These are phyloP conservation scores for Nephelium lappaceum DNA, from an alignment of 345 rosid species.

Conservation along the genomic window DNA sequence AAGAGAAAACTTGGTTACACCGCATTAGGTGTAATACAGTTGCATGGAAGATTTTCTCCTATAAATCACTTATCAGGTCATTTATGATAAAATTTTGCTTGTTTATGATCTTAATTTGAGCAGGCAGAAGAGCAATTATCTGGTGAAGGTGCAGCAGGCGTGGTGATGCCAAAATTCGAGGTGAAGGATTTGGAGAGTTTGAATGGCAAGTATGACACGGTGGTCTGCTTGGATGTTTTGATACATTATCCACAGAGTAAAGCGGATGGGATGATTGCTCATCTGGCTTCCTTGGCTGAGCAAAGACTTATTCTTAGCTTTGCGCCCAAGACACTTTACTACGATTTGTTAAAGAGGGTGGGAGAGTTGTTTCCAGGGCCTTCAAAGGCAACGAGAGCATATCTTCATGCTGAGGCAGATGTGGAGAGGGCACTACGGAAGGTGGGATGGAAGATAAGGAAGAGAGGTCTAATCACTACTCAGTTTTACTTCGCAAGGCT, in stretches of 20 bases:
- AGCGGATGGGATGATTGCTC: conserved; percentile 94
- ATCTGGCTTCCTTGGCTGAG: conserved; percentile 89
- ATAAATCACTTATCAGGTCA: neutral
- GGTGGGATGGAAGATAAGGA: conserved; percentile 88
- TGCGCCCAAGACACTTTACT: conserved; percentile 92
- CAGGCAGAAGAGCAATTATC: conserved; percentile 76
- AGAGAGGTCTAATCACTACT: conserved; percentile 72
- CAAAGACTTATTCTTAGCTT: conserved; percentile 80
- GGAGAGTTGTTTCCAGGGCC: conserved; percentile 99
- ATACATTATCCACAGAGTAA: conserved; percentile 94
- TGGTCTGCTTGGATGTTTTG: conserved; percentile 86
- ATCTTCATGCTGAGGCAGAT: conserved; percentile 87
- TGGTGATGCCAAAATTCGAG: conserved; percentile 66
- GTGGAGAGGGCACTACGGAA: conserved; percentile 78
- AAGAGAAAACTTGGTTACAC: too few relatives aligned
- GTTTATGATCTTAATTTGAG: conserved; percentile 6
- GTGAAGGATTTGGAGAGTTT: conserved; percentile 89
- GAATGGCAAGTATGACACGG: conserved; percentile 73
- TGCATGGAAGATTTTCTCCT: too few relatives aligned
- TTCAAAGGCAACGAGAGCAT: conserved; percentile 94
- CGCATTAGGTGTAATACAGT: too few relatives aligned
- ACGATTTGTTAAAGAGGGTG: conserved; percentile 70
- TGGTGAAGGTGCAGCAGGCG: conserved; percentile 25
- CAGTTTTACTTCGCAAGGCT: conserved; percentile 90
- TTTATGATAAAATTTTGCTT: too few relatives aligned